phyloP scores from a whole-genome alignment of 306 rosid genomes.

The Abrus precatorius region DNA sequence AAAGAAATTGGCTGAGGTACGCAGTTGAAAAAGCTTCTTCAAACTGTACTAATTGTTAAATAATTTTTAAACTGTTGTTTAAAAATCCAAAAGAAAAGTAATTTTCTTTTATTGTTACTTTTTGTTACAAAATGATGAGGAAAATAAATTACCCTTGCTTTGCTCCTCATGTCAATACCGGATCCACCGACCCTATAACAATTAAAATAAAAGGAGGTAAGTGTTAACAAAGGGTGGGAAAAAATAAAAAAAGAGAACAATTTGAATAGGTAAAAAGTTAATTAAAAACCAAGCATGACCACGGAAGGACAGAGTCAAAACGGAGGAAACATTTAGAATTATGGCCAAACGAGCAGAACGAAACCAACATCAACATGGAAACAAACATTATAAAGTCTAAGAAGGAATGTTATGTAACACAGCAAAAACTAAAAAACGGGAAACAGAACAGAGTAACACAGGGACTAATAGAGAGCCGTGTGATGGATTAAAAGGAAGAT shows the following conservation, averaged over 20 bases:
- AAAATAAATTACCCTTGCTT: constrained; percentile 76
- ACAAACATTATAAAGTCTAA: not conserved
- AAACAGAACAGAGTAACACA: constrained; percentile 25
- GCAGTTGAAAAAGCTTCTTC: not conserved
- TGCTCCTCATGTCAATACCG: constrained; percentile 90
- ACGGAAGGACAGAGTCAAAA: no score
- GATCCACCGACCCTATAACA: constrained; percentile 90
- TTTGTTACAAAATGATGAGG: constrained; percentile 6
- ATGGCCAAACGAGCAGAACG: no score
- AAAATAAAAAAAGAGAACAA: not conserved
- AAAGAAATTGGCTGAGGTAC: no score
- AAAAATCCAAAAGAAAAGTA: not conserved
- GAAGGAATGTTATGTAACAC: not conserved
- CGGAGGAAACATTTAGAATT: no score
- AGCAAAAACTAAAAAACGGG: constrained; percentile 9
- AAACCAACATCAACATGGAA: not conserved
- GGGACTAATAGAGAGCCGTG: not conserved
- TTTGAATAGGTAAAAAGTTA: not conserved
- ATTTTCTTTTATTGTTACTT: not conserved
- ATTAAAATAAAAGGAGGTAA: not conserved
- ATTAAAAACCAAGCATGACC: not conserved
- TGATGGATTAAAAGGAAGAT: constrained; percentile 21
- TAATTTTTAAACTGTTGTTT: not conserved
- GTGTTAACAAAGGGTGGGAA: not conserved
- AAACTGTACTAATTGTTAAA: not conserved